Conservation (phyloP, 371 early-diverging fungal genomes). For the Saksenaea oblongispora region DNA sequence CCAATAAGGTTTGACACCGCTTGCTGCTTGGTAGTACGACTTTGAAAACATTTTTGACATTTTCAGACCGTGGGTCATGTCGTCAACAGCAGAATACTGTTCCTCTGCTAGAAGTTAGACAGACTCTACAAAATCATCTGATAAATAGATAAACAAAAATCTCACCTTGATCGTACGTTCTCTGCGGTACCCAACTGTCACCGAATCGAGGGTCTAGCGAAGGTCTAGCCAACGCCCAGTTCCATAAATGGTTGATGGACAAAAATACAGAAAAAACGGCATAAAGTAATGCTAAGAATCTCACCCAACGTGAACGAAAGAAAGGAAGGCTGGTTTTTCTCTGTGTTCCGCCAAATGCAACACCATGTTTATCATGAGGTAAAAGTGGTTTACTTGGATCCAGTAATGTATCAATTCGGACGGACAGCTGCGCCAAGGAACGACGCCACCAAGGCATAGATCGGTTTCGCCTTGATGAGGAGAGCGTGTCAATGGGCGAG, state of each 20-base stretch:
- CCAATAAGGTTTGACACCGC: constrained; percentile 43
- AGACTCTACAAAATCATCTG: neutral
- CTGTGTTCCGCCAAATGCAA: constrained; percentile 44
- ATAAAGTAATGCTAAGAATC: constrained; percentile 41
- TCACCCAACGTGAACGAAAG: constrained; percentile 24
- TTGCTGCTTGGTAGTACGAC: constrained; percentile 37
- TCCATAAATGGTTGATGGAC: constrained; percentile 41
- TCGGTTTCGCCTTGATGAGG: neutral
- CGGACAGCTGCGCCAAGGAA: constrained; percentile 10
- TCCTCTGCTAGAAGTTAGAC: constrained; percentile 23
- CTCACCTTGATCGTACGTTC: constrained; percentile 48
- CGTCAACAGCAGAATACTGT: constrained; percentile 34
- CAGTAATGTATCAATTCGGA: constrained; percentile 21
- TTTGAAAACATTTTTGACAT: constrained; percentile 51
- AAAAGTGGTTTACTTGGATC: constrained; percentile 36
- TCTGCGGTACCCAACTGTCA: constrained; percentile 41
- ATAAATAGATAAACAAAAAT: neutral
- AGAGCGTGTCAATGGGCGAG: constrained; percentile 3
- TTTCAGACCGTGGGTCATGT: constrained; percentile 45
- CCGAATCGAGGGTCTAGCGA: constrained; percentile 17
- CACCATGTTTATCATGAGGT: constrained; percentile 42
- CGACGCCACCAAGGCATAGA: constrained; percentile 7
- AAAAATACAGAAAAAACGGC: constrained; percentile 45
- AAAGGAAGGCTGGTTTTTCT: constrained; percentile 19
- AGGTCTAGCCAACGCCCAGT: constrained; percentile 22